phyloP scores from a whole-genome alignment of 2,329 filamentous ascomycete species.

The Lasiodiplodia sp. region DNA sequence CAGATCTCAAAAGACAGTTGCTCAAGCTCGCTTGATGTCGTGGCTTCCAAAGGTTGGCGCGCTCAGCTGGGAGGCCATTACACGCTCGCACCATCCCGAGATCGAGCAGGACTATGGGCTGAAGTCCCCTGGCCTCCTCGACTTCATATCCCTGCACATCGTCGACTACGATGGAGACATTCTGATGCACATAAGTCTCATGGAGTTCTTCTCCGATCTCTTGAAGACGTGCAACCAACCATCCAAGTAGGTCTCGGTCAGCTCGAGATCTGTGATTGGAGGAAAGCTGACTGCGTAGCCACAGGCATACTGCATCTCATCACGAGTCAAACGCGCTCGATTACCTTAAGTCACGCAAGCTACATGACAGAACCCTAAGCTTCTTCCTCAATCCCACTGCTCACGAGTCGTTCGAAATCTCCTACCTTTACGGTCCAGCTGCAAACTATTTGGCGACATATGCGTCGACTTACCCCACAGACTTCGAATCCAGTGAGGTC shows the following conservation, averaged over 20 bases:
- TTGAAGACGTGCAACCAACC: slow-evolving; percentile 48
- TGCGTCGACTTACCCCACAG: slow-evolving; percentile 61
- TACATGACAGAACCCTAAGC: slow-evolving; percentile 59
- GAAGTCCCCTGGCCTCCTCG: slow-evolving; percentile 53
- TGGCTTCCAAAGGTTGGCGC: slow-evolving; percentile 62
- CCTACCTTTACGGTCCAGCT: slow-evolving; percentile 62
- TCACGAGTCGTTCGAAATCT: slow-evolving; percentile 59
- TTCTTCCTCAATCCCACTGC: slow-evolving; percentile 61
- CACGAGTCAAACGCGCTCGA: slow-evolving; percentile 54
- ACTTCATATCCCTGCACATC: slow-evolving; percentile 64
- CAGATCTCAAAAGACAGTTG: slow-evolving; percentile 63
- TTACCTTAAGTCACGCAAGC: slow-evolving; percentile 59
- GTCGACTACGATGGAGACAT: slow-evolving; percentile 64
- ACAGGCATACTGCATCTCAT: slow-evolving; percentile 21
- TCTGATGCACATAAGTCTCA: slow-evolving; percentile 65
- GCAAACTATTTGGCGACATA: slow-evolving; percentile 67
- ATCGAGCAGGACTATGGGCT: slow-evolving; percentile 56
- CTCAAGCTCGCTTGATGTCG: slow-evolving; percentile 67
- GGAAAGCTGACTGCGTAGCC: neutral
- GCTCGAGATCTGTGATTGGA: neutral
- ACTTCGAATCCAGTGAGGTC: slow-evolving; percentile 57
- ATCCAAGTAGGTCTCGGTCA: slow-evolving; percentile 7
- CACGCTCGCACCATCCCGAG: slow-evolving; percentile 59
- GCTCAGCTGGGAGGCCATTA: slow-evolving; percentile 63
- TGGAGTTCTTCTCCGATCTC: slow-evolving; percentile 65